Conservation (phyloP, 441 rosid species). For the Populus hybrid region DNA sequence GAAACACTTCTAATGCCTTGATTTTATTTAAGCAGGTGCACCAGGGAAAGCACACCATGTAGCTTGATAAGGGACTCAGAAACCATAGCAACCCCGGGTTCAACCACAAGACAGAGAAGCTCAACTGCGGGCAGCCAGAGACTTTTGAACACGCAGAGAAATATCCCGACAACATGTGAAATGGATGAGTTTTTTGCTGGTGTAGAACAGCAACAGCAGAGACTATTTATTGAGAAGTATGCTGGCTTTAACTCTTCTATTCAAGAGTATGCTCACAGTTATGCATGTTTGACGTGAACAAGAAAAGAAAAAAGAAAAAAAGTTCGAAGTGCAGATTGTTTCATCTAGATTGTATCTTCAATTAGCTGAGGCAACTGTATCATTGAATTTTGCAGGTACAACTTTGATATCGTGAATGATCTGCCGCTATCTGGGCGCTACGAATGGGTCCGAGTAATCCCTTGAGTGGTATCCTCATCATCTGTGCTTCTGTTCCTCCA, state of each 20-base stretch:
- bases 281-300: background rate
- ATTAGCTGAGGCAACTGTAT: conserved; percentile 2
- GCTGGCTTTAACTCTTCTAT: background rate
- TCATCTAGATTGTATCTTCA: conserved; percentile 1
- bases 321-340: background rate
- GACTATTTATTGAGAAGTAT: conserved; percentile 74
- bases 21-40: conserved; percentile 44
- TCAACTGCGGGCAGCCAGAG: conserved; percentile 37
- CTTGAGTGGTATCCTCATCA: conserved; percentile 23
- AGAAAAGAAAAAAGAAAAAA: background rate
- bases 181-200: conserved; percentile 74
- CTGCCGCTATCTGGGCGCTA: conserved; percentile 80
- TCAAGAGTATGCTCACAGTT: background rate
- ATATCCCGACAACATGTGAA: conserved; percentile 62
- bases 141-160: conserved; percentile 28
- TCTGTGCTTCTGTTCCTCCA: conserved; percentile 11
- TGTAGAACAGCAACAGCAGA: conserved; percentile 72
- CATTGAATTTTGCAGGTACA: conserved; percentile 60
- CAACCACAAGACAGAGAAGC: conserved; percentile 48
- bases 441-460: conserved; percentile 77
- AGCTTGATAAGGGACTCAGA: conserved; percentile 68
- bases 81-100: conserved; percentile 54
- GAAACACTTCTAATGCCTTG: background rate
- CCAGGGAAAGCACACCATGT: conserved; percentile 94
- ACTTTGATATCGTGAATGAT: conserved; percentile 84